A percentile compares a stretch with the other conserved stretches of the same genome.
Conservation (phyloP, 768 basidiomycete genomes). For the Macrolepiota albuminosa region DNA sequence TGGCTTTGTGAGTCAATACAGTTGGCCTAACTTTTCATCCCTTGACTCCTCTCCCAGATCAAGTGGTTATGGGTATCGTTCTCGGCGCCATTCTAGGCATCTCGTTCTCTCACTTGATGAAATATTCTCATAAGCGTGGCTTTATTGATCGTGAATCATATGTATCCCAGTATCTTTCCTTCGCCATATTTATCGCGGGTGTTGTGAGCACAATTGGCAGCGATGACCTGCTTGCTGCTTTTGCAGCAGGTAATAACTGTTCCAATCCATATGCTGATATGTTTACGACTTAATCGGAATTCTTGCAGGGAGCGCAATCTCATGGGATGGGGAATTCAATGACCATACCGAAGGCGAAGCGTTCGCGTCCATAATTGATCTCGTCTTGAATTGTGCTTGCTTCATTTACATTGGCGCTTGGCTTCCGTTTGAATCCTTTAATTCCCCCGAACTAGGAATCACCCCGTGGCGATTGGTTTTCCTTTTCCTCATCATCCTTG, state of each 20-base stretch:
- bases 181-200: constrained; percentile 75
- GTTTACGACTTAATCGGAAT: constrained; percentile 5
- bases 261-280: neutral
- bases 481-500: constrained; percentile 62
- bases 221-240: constrained; percentile 88
- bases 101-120: constrained; percentile 72
- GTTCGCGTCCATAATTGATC: constrained; percentile 89
- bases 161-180: constrained; percentile 77
- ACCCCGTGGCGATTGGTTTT: constrained; percentile 67
- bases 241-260: constrained; percentile 59
- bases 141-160: constrained; percentile 82
- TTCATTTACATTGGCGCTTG: constrained; percentile 90
- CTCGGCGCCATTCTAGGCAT: constrained; percentile 62
- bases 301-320: constrained; percentile 45
- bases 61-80: constrained; percentile 71
- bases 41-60: constrained; percentile 40
- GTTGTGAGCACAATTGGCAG: constrained; percentile 74
- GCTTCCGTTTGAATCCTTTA: constrained; percentile 63
- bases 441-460: constrained; percentile 52
- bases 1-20: constrained; percentile 56
- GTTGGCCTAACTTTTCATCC: neutral
- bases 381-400: constrained; percentile 76
- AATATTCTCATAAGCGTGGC: constrained; percentile 54
- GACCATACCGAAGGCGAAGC: constrained; percentile 75
- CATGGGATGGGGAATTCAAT: constrained; percentile 88